Base-by-base conservation (phyloP, 148 eudicot species). In the Nyssa sinensis region DNA sequence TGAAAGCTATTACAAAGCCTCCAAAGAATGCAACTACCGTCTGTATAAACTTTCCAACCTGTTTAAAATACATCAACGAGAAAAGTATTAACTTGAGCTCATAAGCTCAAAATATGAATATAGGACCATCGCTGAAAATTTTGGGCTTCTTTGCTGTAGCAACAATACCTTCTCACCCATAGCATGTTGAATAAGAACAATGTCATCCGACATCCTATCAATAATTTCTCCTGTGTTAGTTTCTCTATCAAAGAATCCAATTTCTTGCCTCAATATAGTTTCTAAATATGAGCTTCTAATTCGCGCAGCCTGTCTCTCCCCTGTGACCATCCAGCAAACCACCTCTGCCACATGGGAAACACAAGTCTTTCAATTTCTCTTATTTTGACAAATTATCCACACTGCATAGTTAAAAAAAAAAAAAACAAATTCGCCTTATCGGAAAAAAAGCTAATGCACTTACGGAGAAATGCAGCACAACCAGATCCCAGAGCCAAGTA, bases 181-280 rank as follows among this genome's bases (percentile, higher is more conserved):
- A 64, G 93, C 97, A 34, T 87, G 90, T 81, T 89, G 97, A 75
- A 91, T 91, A 23, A 89, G 83, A 39, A 89, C 82, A 31, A 90
- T 89, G 74, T 91, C 97, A 29, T 91, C 91, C 5, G 97, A 91
- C 88, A 89, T n/a, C n/a, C n/a, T n/a, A n/a, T n/a, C n/a, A n/a
- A n/a, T n/a, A n/a, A n/a, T n/a, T n/a, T n/a, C n/a, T n/a, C n/a
- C n/a, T n/a, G n/a, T n/a, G n/a, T n/a, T n/a, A n/a, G n/a, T n/a
- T n/a, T n/a, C n/a, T n/a, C n/a, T n/a, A n/a, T n/a, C n/a, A n/a
- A n/a, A n/a, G n/a, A n/a, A n/a, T n/a, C n/a, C n/a, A n/a, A n/a
- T n/a, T n/a, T n/a, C n/a, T n/a, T n/a, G n/a, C n/a, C n/a, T n/a
- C n/a, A n/a, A n/a, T n/a, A n/a, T n/a, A n/a, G n/a, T n/a, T n/a